Evolutionary conservation across 2,329 filamentous ascomycete genomes (phyloP), one percentile per base, ranked within the genome.

Genomic region (Aureobasidium subglaciale): DNA sequence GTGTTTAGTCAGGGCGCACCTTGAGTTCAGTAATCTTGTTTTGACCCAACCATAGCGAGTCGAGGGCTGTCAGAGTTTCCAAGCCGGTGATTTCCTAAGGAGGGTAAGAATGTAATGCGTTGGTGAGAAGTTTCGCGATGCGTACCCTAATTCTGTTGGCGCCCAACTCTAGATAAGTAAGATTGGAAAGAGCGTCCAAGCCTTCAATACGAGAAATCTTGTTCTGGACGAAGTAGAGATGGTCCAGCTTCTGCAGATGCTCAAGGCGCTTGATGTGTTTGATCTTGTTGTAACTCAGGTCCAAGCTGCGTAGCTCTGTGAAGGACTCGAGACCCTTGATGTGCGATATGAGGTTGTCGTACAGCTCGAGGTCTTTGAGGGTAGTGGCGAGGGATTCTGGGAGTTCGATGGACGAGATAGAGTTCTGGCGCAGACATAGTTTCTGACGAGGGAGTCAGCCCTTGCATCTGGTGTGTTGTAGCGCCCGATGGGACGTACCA

Each of bases 211-310:
- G 84, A 62, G 81, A 80, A 67, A 99, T 95, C 71, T 93, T 93
- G 73, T 99, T 97, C 67, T 95, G 89, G 48, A 97, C 90, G 63
- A 99, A 88, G 70, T 87, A 99, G 3, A 99, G 70, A 63, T 97
- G 90, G 59, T 80, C 86, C 56, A 97, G 79, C 54, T 90, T 80
- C 20, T 75, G 85, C 58, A 99, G 75, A 64, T 92, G 87, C 57
- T 80, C 80, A 61, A 97, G 75, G 65, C 92, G 84, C 72, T 95
- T 96, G 75, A 99, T 95, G 72, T 96, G 91, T 71, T 96, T 96
- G 75, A 99, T 92, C 77, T 97, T 97, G 78, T 99, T 99, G 81
- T 96, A 99, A 70, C 88, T 95, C 50, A 99, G 78, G 69, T 99
- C 93, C 55, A 99, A 82, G 56, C 77, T 86, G 5, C 81, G 89